These are phyloP conservation scores for Puccinia triticina DNA, from an alignment of 1,284 basidiomycete genomes.

Conservation along the genomic window DNA sequence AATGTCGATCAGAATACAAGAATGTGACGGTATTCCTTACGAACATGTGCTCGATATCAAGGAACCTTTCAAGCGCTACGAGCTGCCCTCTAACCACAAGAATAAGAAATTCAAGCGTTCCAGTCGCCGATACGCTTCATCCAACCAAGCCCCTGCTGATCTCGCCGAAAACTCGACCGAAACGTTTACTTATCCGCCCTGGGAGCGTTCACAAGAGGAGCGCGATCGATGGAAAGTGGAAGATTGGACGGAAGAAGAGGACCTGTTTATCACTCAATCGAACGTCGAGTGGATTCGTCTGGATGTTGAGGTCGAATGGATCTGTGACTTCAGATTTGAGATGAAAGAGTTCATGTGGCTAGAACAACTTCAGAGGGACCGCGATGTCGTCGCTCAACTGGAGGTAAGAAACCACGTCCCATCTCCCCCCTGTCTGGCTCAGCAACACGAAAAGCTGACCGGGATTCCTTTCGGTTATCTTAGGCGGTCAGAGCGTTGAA, in stretches of 20 bases:
- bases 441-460: too few relatives aligned
- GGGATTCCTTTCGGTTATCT: constrained; percentile 27
- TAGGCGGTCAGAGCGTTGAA: constrained; percentile 84
- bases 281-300: constrained; percentile 99
- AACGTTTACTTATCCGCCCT: constrained; percentile 91
- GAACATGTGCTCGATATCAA: constrained; percentile 96
- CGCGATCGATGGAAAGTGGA: constrained; percentile 92
- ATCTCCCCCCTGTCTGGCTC: constrained; percentile 17
- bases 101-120: constrained; percentile 95
- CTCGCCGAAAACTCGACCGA: constrained; percentile 78
- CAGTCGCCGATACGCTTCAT: constrained; percentile 88
- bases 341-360: constrained; percentile 99
- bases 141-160: constrained; percentile 86
- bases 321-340: constrained; percentile 84
- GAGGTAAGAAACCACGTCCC: constrained; percentile 71
- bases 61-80: constrained; percentile 81
- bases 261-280: constrained; percentile 85
- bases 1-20: constrained; percentile 98
- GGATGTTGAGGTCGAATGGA: constrained; percentile 99
- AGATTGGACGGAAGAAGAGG: constrained; percentile 98
- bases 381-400: constrained; percentile 96
- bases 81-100: constrained; percentile 99
- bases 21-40: constrained; percentile 98
- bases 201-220: constrained; percentile 86
- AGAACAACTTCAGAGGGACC: constrained; percentile 89